Conservation (phyloP, 1,139 yeast genomes). For the Scheffersomyces segobiensis region DNA sequence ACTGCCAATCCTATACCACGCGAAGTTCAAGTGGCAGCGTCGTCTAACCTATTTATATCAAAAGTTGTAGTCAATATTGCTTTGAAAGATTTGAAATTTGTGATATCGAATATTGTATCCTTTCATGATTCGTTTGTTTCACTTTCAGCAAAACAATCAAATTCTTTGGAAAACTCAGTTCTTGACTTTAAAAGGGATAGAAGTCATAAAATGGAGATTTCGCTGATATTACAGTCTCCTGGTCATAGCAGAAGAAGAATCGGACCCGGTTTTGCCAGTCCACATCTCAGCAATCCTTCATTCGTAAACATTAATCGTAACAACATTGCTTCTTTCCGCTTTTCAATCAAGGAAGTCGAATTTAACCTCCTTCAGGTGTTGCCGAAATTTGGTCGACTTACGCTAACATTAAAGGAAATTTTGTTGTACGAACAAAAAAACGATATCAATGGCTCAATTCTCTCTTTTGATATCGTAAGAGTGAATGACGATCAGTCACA, state of each 20-base stretch:
- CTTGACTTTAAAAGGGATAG: conserved; percentile 4
- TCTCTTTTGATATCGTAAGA: conserved; percentile 22
- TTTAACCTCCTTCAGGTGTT: conserved; percentile 27
- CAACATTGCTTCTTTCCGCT: conserved; percentile 20
- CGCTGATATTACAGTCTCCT: conserved; percentile 1
- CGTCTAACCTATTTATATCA: conserved; percentile 17
- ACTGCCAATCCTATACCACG: conserved; percentile 6
- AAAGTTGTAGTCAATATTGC: conserved; percentile 17
- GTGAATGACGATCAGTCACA: conserved; percentile 17
- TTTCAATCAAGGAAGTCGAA: conserved; percentile 22
- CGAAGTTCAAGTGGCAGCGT: conserved; percentile 20
- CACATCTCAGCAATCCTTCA: conserved; percentile 3
- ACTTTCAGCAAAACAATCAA: conserved; percentile 10
- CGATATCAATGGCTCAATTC: conserved; percentile 31
- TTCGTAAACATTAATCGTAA: conserved; percentile 8
- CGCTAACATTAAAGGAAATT: conserved; percentile 21
- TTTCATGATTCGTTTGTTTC: conserved; percentile 7
- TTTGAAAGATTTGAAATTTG: conserved; percentile 12
- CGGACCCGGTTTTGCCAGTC: conserved; percentile 8
- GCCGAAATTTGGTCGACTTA: conserved; percentile 49
- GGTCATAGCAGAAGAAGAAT: conserved; percentile 12
- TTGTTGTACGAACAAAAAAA: conserved; percentile 33
- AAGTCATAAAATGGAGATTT: background rate
- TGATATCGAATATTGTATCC: conserved; percentile 11
- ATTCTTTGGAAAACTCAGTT: conserved; percentile 17